Evolutionary conservation across 768 basidiomycete genomes (phyloP), one percentile per base, ranked within the genome.

Genomic region (Russula compacta): DNA sequence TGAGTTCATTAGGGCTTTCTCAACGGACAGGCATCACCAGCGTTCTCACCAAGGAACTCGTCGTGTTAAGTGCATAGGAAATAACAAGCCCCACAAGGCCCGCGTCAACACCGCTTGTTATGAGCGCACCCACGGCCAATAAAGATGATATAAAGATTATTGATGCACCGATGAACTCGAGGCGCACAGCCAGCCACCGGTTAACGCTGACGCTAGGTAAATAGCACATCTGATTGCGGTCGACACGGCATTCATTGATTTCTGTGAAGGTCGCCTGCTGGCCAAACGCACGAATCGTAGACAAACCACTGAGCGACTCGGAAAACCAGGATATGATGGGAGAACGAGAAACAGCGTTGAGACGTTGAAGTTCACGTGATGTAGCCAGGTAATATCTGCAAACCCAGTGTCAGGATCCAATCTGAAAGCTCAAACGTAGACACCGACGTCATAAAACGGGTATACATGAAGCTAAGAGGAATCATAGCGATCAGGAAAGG

Each of bases 291-390:
- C 91, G 82, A 66, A 95, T 93, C 2, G 90, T 93, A 0, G 89
- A 84, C 40, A 92, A 72, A 6, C 92, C 92, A 3, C 81, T 79
- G 40, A 85, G 73, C 3, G 82, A 86, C 70, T 91, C 90, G 2
- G 87, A 87, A 70, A 91, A 91, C 85, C 86, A 89, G 0, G 86
- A 87, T 71, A 95, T 95, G 60, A 98, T 92, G 1, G 95, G 94
- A 0, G 90, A 92, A 42, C 89, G 85, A 6, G 91, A 91, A 29
- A 92, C 86, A 0, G 92, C 88, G 66, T 94, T 92, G 14, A 95
- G 78, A 14, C 92, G 88, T 71, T 94, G 92, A 29, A 94, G 79
- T 70, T 94, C 92, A 29, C 92, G 84, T 1, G 87, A 90, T 0
- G 91, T 92, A 3, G 89, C 78, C 8, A 94, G 81, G 70, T 94